Evolutionary conservation across 768 basidiomycete species (phyloP), one percentile per base, ranked within the genome.

Genomic region (Rhodosporidiobolus sp.): DNA sequence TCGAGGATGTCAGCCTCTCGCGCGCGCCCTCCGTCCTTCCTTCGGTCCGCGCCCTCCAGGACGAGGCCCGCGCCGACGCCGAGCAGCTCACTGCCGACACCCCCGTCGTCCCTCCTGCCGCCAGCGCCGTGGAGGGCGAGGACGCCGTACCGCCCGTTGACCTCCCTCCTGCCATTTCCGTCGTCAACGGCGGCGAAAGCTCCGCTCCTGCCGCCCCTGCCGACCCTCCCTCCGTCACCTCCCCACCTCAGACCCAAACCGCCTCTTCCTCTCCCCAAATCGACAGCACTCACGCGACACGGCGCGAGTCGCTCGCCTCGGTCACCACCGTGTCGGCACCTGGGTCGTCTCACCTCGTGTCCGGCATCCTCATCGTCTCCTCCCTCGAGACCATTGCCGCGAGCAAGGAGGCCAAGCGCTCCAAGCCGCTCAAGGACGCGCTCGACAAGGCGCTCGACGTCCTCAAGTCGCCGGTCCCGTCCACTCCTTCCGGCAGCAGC

Each of bases 321-420:
- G 72, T 69, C 57, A 67, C 56, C 30, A 76, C 74, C 50, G 64
- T 76, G 32, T 66, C 67, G 0, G 74, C 65, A 0, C 65, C 68
- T 0, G 74, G 74, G 17, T 76, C 74, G n/a, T 72, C 67, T 12
- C 67, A 72, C 56, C 67, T 76, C 69, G 75, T 76, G n/a, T 70
- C 71, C 28, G 76, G 69, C 7, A 69, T 78, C 65, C 78, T 79
- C 32, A 69, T 79, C 67, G 69, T 77, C 32, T 72, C 75, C 6
- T 70, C 78, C 9, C 75, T 78, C 58, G 78, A 79, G 65, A 24
- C 68, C 24, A 76, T 79, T 63, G 68, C 70, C 17, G 71, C 70
- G 43, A 68, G 73, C 9, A 78, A 78, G 52, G 79, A 79, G 60
- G 78, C 77, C 20, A 74, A 74, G 57, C 74, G 74, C 54, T 64